These are phyloP conservation scores for Diplodia scrobiculata DNA, from an alignment of 2,329 filamentous ascomycete species.

Conservation along the genomic window DNA sequence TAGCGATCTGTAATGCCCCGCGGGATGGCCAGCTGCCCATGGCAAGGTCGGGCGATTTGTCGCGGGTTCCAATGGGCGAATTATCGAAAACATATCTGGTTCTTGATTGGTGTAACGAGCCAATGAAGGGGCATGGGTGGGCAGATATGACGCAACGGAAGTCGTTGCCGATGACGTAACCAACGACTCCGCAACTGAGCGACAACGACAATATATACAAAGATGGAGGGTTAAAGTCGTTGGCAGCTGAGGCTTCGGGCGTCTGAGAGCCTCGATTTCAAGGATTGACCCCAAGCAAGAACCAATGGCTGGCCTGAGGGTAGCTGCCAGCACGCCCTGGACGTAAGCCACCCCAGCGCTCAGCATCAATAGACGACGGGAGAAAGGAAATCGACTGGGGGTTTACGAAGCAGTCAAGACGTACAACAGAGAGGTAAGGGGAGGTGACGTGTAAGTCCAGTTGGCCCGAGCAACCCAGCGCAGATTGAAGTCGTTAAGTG, in stretches of 20 bases:
- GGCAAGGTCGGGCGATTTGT: neutral
- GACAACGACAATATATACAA: neutral
- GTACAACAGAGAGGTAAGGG: slow-evolving; percentile 38
- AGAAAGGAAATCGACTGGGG: neutral
- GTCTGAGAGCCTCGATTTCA: slow-evolving; percentile 36
- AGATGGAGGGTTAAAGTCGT: neutral
- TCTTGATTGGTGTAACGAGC: slow-evolving; percentile 1
- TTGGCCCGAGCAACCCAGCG: slow-evolving; percentile 62
- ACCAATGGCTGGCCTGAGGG: neutral
- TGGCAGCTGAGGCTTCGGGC: no score
- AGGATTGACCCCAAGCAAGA: slow-evolving; percentile 37
- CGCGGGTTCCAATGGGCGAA: neutral
- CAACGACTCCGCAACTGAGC: neutral
- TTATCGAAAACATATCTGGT: no score
- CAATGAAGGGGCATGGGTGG: neutral
- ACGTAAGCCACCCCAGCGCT: neutral
- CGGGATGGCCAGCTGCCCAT: neutral
- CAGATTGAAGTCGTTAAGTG: slow-evolving; percentile 61
- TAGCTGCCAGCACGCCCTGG: neutral
- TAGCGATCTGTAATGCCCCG: neutral
- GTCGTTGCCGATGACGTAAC: slow-evolving; percentile 15
- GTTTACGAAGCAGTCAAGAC: neutral
- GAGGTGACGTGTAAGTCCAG: slow-evolving; percentile 62
- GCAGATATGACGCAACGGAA: slow-evolving; percentile 19
- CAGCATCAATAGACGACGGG: neutral